Percentiles rank a stretch among this genome's conserved stretches.
Evolutionary conservation across 805 yeast species (phyloP).

Genomic region (Candida easanensis): DNA sequence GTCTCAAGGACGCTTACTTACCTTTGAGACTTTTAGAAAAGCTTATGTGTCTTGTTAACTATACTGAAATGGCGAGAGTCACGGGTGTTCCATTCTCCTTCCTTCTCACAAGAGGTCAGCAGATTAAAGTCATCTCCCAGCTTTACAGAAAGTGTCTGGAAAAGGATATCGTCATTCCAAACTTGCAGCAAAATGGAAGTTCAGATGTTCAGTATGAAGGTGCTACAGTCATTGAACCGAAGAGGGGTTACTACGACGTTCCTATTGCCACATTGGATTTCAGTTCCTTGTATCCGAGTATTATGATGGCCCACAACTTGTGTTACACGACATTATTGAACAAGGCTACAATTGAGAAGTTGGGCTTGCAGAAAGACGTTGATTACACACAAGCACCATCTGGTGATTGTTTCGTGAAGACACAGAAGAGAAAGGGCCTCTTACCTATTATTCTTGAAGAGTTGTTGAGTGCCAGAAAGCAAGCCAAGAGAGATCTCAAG

Average conservation of each 20-base stretch:
- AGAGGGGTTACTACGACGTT: constrained; percentile 90
- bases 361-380: constrained; percentile 59
- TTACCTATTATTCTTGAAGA: constrained; percentile 91
- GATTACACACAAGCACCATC: constrained; percentile 90
- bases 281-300: constrained; percentile 95
- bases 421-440: constrained; percentile 70
- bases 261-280: constrained; percentile 98
- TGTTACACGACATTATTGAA: constrained; percentile 90
- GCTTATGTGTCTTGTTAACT: constrained; percentile 93
- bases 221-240: constrained; percentile 98
- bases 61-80: constrained; percentile 99
- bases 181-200: constrained; percentile 72
- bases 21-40: constrained; percentile 88
- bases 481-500: constrained; percentile 86
- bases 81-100: constrained; percentile 97
- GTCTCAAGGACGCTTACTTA: constrained; percentile 92
- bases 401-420: constrained; percentile 84
- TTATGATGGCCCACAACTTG: constrained; percentile 98
- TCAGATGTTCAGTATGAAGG: constrained; percentile 95
- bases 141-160: constrained; percentile 88
- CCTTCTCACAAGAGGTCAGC: constrained; percentile 90
- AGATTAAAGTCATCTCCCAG: constrained; percentile 95
- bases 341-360: constrained; percentile 62
- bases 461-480: constrained; percentile 84
- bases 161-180: constrained; percentile 86